Evolutionary conservation across 768 basidiomycete genomes (phyloP).

Genomic region (Tricholoma saponaceum): DNA sequence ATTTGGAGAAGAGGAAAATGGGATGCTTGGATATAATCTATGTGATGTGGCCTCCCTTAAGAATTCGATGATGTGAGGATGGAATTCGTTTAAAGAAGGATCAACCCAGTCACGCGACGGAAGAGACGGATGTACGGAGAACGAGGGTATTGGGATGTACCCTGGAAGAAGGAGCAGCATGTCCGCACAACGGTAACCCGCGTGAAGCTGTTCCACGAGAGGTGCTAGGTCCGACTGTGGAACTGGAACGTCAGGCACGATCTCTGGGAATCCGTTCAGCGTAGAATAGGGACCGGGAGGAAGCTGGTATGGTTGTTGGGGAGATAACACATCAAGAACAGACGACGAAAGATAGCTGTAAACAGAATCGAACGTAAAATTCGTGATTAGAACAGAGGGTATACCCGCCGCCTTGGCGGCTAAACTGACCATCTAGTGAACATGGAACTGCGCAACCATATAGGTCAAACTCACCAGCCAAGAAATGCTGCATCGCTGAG

Average conservation of each 20-base stretch:
- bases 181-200: conserved; percentile 69
- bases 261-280: conserved; percentile 19
- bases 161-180: conserved; percentile 70
- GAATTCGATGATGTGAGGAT: conserved; percentile 37
- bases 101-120: conserved; percentile 68
- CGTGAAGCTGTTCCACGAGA: conserved; percentile 58
- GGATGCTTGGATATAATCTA: conserved; percentile 38
- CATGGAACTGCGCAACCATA: neutral
- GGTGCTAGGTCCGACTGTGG: conserved; percentile 45
- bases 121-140: conserved; percentile 45
- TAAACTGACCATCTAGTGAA: conserved; percentile 35
- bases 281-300: conserved; percentile 5
- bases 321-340: conserved; percentile 36
- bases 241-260: conserved; percentile 53
- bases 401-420: conserved; percentile 61
- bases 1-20: conserved; percentile 23
- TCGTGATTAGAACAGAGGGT: conserved; percentile 73
- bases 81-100: conserved; percentile 39
- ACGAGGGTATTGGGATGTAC: conserved; percentile 73
- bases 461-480: conserved; percentile 50
- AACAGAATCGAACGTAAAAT: conserved; percentile 84
- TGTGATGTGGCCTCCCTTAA: conserved; percentile 29
- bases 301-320: conserved; percentile 11
- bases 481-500: conserved; percentile 77
- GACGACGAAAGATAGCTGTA: conserved; percentile 70